Conservation (phyloP, 1,284 basidiomycete species). For the Cutaneotrichosporon daszewskae region DNA sequence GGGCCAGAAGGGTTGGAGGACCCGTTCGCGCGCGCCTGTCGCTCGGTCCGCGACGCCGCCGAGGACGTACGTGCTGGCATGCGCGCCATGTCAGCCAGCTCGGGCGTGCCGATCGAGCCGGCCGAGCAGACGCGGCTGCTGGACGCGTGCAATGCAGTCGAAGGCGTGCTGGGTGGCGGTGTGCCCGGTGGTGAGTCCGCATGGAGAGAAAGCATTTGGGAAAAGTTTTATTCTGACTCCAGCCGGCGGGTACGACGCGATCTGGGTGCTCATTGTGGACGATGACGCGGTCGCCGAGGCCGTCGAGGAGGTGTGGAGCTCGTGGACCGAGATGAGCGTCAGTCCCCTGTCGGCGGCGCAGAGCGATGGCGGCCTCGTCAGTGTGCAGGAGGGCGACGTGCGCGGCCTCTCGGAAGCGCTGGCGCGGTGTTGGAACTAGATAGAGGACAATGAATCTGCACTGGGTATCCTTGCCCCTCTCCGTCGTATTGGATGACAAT, state of each 20-base stretch:
- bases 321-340: slow-evolving; percentile 66
- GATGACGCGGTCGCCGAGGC: slow-evolving; percentile 37
- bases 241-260: slow-evolving; percentile 96
- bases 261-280: slow-evolving; percentile 82
- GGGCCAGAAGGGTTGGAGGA: no score
- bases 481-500: no score
- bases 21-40: no score
- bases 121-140: slow-evolving; percentile 80
- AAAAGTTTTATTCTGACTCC: no score
- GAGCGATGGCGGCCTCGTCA: slow-evolving; percentile 65
- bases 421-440: no score
- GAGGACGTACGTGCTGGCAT: slow-evolving; percentile 74
- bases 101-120: slow-evolving; percentile 87
- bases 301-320: slow-evolving; percentile 69
- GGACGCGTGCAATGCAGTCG: slow-evolving; percentile 66
- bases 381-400: no score
- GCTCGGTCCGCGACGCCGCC: no score
- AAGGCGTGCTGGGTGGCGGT: slow-evolving; percentile 87
- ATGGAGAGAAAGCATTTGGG: not conserved
- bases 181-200: slow-evolving; percentile 74
- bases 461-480: no score
- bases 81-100: slow-evolving; percentile 76
- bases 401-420: no score
- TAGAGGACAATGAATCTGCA: no score
- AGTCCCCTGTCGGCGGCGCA: slow-evolving; percentile 73